A percentile compares a stretch with the other conserved stretches of the same genome.
Evolutionary conservation across 176 grass and related monocot species (phyloP).

Genomic region (Aegilops speltoides): DNA sequence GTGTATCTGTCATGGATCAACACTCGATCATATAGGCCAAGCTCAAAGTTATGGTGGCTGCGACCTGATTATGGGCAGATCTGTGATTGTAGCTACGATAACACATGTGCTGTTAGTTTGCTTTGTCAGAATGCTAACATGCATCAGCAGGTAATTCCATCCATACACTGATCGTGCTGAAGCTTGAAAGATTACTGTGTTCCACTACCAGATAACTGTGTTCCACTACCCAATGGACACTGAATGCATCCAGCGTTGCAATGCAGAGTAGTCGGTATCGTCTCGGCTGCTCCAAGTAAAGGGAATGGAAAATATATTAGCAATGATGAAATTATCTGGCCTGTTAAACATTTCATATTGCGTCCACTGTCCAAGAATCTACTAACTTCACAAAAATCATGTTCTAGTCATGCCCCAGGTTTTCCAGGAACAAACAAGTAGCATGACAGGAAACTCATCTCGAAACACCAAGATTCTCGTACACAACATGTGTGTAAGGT

Average conservation of each 20-base stretch:
- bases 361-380: background rate
- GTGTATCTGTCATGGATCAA: too few species aligned
- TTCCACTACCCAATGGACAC: background rate
- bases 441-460: background rate
- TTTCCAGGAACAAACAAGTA: background rate
- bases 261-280: background rate
- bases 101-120: too few species aligned
- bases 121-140: background rate
- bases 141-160: background rate
- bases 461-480: background rate
- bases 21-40: too few species aligned
- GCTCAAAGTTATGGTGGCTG: background rate
- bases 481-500: background rate
- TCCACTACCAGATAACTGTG: background rate
- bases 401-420: background rate
- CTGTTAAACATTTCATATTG: background rate
- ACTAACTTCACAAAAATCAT: background rate
- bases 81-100: too few species aligned
- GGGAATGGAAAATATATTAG: background rate
- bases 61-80: background rate
- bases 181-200: background rate
- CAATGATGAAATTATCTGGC: background rate
- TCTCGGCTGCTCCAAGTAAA: background rate
- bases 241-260: background rate
- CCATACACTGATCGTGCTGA: background rate